Base-by-base conservation (phyloP, 768 basidiomycete genomes). In the Trametes gibbosa region DNA sequence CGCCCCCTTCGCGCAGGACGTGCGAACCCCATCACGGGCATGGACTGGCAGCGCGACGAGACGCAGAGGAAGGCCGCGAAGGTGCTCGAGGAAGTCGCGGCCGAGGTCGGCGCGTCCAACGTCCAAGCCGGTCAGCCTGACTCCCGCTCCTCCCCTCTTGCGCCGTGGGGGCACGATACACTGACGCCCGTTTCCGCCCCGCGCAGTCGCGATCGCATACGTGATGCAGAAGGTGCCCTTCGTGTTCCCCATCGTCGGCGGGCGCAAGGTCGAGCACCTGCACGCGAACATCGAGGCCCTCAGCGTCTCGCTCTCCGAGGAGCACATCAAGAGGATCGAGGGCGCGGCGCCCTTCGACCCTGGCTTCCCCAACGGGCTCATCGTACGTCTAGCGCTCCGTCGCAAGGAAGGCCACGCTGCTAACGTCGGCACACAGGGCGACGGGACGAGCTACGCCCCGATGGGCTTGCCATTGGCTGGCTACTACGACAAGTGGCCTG, bases 21-120 rank as follows among this genome's bases (percentile, higher is more conserved):
- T 17, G 6, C 5, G 13, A 39, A 78, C 0, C 64, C 34, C 2
- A 19, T 71, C 0, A 55, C 66, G 7, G 54, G 62, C 10, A 53
- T 57, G 0, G 52, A 70, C 17, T 82, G 81, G 81, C 66, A 77
- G 63, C 75, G 81, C 3, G 79, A 54, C 40, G 78, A 79, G 39
- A 59, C 70, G 17, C 77, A 84, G 63, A 70, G 59, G 49, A 72
- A 70, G n/a, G 67, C 81, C 13, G 73, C 73, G 41, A 61, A 67
- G 4, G 81, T 75, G 0, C 69, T 83, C n/a, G 79, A 80, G 63
- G 76, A 79, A 47, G 75, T 84, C 9, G 81, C 82, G 1, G 64
- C 66, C 16, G 79, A 83, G 63, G 72, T 82, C 5, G 81, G 81
- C 0, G 74, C 35, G 16, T 47, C 39, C 24, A 49, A 16, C 42